Evolutionary conservation across 2,329 filamentous ascomycete genomes (phyloP).

Genomic region (Lasiodiplodia sp.): DNA sequence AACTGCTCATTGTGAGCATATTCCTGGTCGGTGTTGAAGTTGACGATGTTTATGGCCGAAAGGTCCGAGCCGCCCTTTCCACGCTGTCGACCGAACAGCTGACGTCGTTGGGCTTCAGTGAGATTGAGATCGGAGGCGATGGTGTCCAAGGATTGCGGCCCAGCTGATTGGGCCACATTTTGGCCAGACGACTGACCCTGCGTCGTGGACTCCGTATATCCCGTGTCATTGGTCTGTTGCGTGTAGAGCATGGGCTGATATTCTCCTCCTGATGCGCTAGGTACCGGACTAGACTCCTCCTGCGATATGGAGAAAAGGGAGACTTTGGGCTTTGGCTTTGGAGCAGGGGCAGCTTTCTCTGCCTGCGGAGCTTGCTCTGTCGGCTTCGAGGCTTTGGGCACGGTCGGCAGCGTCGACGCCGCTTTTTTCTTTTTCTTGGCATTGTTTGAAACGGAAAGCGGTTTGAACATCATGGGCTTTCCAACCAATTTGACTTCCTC

Average conservation of each 20-base stretch:
- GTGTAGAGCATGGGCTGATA: conserved; percentile 50
- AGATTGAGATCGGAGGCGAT: conserved; percentile 83
- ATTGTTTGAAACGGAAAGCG: conserved; percentile 82
- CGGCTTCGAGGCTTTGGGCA: background rate
- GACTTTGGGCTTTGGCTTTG: conserved; percentile 59
- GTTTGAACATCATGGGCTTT: conserved; percentile 87
- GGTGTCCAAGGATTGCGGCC: conserved; percentile 67
- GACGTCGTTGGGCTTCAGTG: conserved; percentile 76
- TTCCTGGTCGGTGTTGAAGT: conserved; percentile 88
- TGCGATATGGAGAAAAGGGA: conserved; percentile 73
- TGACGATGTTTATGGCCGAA: conserved; percentile 72
- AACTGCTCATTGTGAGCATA: conserved; percentile 85
- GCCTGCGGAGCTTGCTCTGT: background rate
- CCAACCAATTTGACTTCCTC: conserved; percentile 72
- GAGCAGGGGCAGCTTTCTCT: background rate
- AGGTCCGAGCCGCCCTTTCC: conserved; percentile 52
- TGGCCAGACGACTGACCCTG: background rate
- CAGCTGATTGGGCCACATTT: conserved; percentile 25
- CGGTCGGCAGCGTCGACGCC: background rate
- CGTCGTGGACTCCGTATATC: background rate
- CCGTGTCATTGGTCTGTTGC: background rate
- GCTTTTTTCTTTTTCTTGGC: conserved; percentile 70
- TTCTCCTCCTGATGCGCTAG: conserved; percentile 34
- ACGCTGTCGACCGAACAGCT: conserved; percentile 78
- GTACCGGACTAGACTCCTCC: conserved; percentile 43